These are phyloP conservation scores for Boletellus ananiceps DNA, from an alignment of 768 basidiomycete species.

Conservation along the genomic window DNA sequence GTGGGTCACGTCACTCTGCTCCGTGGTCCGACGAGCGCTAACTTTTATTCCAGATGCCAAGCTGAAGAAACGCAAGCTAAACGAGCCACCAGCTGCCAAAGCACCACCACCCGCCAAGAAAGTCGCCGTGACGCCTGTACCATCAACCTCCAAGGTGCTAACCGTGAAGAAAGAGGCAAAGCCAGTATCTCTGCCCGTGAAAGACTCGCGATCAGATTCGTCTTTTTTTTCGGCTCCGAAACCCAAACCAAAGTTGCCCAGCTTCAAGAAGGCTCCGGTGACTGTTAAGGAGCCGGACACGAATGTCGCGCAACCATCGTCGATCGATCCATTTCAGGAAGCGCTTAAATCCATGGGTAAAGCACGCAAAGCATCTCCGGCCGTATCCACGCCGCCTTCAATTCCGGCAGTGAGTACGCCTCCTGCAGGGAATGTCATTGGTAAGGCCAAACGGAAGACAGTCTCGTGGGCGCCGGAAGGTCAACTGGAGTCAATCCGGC, in stretches of 20 bases:
- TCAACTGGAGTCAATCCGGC: constrained; percentile 66
- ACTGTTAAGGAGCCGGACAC: constrained; percentile 45
- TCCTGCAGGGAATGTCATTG: constrained; percentile 36
- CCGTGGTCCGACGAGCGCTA: constrained; percentile 22
- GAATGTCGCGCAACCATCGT: constrained; percentile 71
- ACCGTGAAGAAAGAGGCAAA: constrained; percentile 56
- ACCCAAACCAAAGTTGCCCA: constrained; percentile 77
- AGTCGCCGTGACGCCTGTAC: constrained; percentile 39
- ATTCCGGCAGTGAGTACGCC: constrained; percentile 29
- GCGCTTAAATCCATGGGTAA: constrained; percentile 72
- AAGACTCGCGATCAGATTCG: constrained; percentile 80
- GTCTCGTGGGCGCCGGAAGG: constrained; percentile 77
- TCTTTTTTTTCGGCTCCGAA: constrained; percentile 89
- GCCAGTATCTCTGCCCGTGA: constrained; percentile 38
- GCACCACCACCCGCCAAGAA: constrained; percentile 63
- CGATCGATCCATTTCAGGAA: constrained; percentile 79
- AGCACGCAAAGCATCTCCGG: constrained; percentile 56
- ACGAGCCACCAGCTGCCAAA: constrained; percentile 45
- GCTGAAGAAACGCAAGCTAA: constrained; percentile 71
- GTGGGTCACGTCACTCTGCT: constrained; percentile 62
- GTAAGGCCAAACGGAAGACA: constrained; percentile 65
- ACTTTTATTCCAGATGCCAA: constrained; percentile 43
- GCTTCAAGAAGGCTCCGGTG: constrained; percentile 74
- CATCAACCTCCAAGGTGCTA: constrained; percentile 23
- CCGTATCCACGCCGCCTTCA: constrained; percentile 55